Evolutionary conservation across 805 yeast species (phyloP).

Genomic region (Hanseniaspora thailandica): DNA sequence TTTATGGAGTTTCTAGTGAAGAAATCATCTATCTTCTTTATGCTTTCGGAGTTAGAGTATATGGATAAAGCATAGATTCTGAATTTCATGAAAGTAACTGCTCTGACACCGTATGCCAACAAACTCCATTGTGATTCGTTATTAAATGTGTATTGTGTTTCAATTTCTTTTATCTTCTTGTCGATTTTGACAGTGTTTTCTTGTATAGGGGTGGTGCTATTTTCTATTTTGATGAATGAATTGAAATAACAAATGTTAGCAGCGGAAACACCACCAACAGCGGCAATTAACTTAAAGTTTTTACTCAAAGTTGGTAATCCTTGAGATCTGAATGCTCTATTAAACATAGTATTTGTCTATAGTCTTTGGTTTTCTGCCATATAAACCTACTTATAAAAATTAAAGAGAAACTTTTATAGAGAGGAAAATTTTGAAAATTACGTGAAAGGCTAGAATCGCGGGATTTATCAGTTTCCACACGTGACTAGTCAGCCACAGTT

Average conservation of each 20-base stretch:
- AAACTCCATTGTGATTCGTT: constrained; percentile 37
- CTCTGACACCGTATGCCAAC: constrained; percentile 69
- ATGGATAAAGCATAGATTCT: constrained; percentile 82
- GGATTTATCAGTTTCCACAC: too few relatives aligned
- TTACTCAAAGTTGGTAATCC: not conserved
- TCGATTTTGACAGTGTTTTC: constrained; percentile 36
- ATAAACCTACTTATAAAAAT: too few relatives aligned
- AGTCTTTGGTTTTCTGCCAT: too few relatives aligned
- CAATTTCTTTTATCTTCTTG: constrained; percentile 40
- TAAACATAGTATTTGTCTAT: too few relatives aligned
- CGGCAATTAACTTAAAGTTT: not conserved
- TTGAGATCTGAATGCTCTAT: not conserved
- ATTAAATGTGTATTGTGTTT: constrained; percentile 23
- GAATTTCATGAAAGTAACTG: constrained; percentile 70
- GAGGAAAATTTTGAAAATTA: too few relatives aligned
- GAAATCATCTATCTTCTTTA: constrained; percentile 31
- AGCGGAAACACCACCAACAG: not conserved
- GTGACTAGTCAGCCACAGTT: too few relatives aligned
- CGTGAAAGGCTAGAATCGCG: too few relatives aligned
- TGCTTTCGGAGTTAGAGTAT: constrained; percentile 57
- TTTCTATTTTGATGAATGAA: not conserved
- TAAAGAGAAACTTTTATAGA: too few relatives aligned
- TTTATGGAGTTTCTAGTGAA: constrained; percentile 33
- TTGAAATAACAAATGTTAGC: not conserved
- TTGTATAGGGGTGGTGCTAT: constrained; percentile 1